Evolutionary conservation across 495 filamentous ascomycete genomes (phyloP), one percentile per base, ranked within the genome.

Genomic region (Neohortaea acidophila): DNA sequence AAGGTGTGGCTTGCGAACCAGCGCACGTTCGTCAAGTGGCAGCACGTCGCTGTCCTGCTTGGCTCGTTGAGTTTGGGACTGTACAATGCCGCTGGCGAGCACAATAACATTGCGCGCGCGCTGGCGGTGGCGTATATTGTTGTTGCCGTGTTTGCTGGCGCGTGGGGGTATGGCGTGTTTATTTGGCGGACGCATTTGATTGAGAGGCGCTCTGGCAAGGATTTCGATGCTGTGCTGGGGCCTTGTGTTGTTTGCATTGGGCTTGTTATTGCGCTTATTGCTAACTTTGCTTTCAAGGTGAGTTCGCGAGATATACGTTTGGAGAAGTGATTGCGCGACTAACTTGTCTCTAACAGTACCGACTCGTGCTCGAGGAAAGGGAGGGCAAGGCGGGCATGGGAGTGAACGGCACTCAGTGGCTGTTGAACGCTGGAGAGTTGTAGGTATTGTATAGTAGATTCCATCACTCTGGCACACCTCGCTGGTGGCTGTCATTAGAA

Each of bases 1-100:
- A 97, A 97, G 59, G 87, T 97, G 4, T 97, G 89, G 86, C 79
- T 97, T 23, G 89, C 89, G 33, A 97, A 97, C 55, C 83, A 97
- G 61, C 74, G 89, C 31, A 97, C 89, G 0, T 97, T 93, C 51
- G 73, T 97, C 56, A 94, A 93, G 56, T 97, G 89, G 89, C 79
- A 94, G 58, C 85, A 96, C 53, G 80, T 96, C 47, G 77, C 73
- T 37, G 68, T 97, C 18, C 66, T 96, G 20, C 72, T 96, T 6
- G 84, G 84, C 8, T 74, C 72, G 18, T 58, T 97, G 21, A 81
- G 82, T 2, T 62, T 97, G 18, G 82, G 76, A 27, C 61, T 97
- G 21, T 94, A 85, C 59, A 89, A 86, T 51, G 83, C 89, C 0
- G 79, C 85, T 10, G 79, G 81, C 17, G 61, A 74, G 52, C 51